Percentiles rank a stretch among this genome's conserved stretches.
phyloP scores from a whole-genome alignment of 441 rosid genomes.

The Gossypium lobatum region DNA sequence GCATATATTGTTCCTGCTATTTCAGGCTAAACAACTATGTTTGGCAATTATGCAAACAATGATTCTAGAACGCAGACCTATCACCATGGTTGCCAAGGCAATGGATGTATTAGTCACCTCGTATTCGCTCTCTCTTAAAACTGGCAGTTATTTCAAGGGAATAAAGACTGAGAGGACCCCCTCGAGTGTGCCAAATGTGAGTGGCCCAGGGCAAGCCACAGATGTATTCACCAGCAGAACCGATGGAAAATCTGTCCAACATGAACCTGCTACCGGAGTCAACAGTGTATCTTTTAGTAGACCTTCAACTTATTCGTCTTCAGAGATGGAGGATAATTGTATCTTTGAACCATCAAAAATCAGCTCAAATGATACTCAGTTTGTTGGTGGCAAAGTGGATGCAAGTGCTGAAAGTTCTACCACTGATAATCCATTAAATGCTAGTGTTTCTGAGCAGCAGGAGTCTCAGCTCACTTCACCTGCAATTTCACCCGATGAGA shows the following conservation, averaged over 20 bases:
- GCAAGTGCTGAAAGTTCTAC: slow-evolving; percentile 31
- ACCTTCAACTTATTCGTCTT: slow-evolving; percentile 37
- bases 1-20: slow-evolving; percentile 16
- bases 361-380: slow-evolving; percentile 26
- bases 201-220: slow-evolving; percentile 24
- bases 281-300: slow-evolving; percentile 31
- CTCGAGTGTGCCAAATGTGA: slow-evolving; percentile 28
- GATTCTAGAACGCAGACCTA: slow-evolving; percentile 87
- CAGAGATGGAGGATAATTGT: slow-evolving; percentile 47
- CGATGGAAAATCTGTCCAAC: slow-evolving; percentile 32
- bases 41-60: slow-evolving; percentile 60
- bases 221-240: slow-evolving; percentile 35
- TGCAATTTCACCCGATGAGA: slow-evolving; percentile 86
- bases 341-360: slow-evolving; percentile 30
- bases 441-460: slow-evolving; percentile 50
- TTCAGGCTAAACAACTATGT: slow-evolving; percentile 88
- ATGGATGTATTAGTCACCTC: slow-evolving; percentile 74
- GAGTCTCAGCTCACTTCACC: slow-evolving; percentile 70
- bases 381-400: slow-evolving; percentile 29
- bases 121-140: slow-evolving; percentile 62
- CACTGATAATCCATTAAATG: slow-evolving; percentile 35
- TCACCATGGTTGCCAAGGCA: slow-evolving; percentile 68
- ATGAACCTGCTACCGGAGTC: slow-evolving; percentile 23
- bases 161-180: slow-evolving; percentile 43
- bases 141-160: slow-evolving; percentile 60